Conservation (phyloP, 768 basidiomycete species). For the Lyophyllum atratum region DNA sequence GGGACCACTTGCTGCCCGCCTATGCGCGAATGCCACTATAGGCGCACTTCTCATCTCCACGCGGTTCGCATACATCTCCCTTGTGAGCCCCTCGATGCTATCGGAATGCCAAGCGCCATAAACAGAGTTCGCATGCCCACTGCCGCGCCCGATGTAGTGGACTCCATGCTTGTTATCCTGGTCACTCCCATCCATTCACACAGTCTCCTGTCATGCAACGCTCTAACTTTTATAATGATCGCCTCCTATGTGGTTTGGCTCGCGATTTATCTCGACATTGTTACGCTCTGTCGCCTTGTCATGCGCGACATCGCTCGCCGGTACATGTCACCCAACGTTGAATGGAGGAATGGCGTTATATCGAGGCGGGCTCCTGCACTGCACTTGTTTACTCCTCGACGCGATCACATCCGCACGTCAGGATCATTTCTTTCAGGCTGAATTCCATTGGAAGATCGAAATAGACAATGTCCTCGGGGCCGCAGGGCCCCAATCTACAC, state of each 20-base stretch:
- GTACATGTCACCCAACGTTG: background rate
- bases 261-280: background rate
- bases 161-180: background rate
- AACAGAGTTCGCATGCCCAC: background rate
- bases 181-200: background rate
- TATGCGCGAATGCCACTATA: background rate
- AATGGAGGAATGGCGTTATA: background rate
- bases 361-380: background rate
- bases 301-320: background rate
- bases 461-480: background rate
- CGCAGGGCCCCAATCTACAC: background rate
- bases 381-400: background rate
- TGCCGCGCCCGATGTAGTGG: background rate
- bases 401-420: background rate
- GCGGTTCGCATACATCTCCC: background rate
- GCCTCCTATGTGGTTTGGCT: background rate
- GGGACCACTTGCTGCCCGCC: background rate
- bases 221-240: background rate
- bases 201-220: background rate
- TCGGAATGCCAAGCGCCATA: background rate
- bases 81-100: background rate
- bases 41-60: background rate
- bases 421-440: background rate
- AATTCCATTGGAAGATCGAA: background rate
- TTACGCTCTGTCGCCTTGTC: background rate